phyloP scores from a whole-genome alignment of 2,329 filamentous ascomycete genomes.

The Fonsecaea multimorphosa region DNA sequence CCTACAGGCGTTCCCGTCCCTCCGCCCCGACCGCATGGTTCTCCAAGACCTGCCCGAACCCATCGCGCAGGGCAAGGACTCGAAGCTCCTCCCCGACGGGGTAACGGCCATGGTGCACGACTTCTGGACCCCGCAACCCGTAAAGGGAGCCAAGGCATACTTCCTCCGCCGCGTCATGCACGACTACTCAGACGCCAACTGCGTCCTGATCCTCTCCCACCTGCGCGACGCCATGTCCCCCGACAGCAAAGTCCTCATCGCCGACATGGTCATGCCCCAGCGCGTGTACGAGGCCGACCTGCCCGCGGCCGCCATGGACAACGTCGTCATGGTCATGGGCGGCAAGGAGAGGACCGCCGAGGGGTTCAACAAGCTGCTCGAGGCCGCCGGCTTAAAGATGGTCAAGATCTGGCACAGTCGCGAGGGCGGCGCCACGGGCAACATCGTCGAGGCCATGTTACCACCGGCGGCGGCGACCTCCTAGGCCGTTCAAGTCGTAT shows the following conservation, averaged over 20 bases:
- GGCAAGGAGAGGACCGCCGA: slow-evolving; percentile 42
- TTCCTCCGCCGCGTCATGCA: slow-evolving; percentile 45
- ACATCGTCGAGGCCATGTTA: slow-evolving; percentile 39
- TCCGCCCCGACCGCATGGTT: slow-evolving; percentile 24
- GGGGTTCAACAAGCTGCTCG: slow-evolving; percentile 39
- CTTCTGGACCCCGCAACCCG: slow-evolving; percentile 35
- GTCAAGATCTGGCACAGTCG: slow-evolving; percentile 39
- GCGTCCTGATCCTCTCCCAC: slow-evolving; percentile 39
- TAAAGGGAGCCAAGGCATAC: slow-evolving; percentile 41
- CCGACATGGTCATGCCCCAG: slow-evolving; percentile 42
- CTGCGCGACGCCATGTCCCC: slow-evolving; percentile 39
- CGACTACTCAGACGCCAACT: slow-evolving; percentile 40
- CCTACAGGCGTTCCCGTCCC: slow-evolving; percentile 19
- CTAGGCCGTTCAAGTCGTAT: background rate
- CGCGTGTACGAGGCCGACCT: slow-evolving; percentile 33
- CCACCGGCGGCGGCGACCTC: slow-evolving; percentile 32
- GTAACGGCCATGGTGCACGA: slow-evolving; percentile 33
- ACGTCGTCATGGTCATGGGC: slow-evolving; percentile 41
- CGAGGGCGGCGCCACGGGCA: slow-evolving; percentile 30
- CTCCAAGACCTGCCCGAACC: slow-evolving; percentile 31
- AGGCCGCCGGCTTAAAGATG: slow-evolving; percentile 37
- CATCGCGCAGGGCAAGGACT: slow-evolving; percentile 17
- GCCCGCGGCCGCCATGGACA: slow-evolving; percentile 40
- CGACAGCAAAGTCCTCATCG: slow-evolving; percentile 38
- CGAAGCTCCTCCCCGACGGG: slow-evolving; percentile 30